phyloP scores from a whole-genome alignment of 192 early-diverging fungal genomes.

The Irineochytrium annulatum region DNA sequence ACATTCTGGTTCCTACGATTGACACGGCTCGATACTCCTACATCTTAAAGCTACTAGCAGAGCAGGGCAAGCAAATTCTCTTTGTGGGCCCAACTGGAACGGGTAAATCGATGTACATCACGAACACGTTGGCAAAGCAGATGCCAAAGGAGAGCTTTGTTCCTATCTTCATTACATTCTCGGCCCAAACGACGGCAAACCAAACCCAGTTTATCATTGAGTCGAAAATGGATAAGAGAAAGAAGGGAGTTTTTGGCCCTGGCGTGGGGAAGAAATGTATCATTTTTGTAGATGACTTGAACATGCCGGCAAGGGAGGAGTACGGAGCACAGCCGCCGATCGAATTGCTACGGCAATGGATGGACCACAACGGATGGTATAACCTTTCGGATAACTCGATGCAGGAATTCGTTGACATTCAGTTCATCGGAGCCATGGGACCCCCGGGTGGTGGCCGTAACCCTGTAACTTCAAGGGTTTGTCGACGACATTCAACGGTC shows the following conservation, averaged over 20 bases:
- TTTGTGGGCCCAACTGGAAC: slow-evolving; percentile 61
- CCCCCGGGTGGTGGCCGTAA: slow-evolving; percentile 58
- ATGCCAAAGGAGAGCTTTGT: slow-evolving; percentile 46
- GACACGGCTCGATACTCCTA: slow-evolving; percentile 56
- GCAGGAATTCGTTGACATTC: slow-evolving; percentile 56
- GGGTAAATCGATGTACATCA: slow-evolving; percentile 61
- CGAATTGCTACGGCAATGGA: slow-evolving; percentile 57
- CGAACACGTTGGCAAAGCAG: slow-evolving; percentile 46
- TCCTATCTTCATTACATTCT: slow-evolving; percentile 55
- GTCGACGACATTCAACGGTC: background rate
- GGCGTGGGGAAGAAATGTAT: slow-evolving; percentile 49
- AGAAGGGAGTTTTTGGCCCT: slow-evolving; percentile 58
- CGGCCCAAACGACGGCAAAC: slow-evolving; percentile 56
- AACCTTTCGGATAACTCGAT: slow-evolving; percentile 46
- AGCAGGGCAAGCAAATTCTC: slow-evolving; percentile 48
- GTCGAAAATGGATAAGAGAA: slow-evolving; percentile 55
- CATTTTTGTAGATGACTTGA: slow-evolving; percentile 60
- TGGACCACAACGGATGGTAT: slow-evolving; percentile 64
- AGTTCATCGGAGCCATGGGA: slow-evolving; percentile 60
- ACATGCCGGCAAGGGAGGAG: slow-evolving; percentile 56
- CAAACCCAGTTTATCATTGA: slow-evolving; percentile 62
- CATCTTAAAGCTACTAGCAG: slow-evolving; percentile 44
- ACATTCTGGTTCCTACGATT: slow-evolving; percentile 56
- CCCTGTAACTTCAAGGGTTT: slow-evolving; percentile 48
- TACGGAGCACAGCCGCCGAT: slow-evolving; percentile 65